Evolutionary conservation across 441 rosid genomes (phyloP).

Genomic region (Isatis lusitanica): DNA sequence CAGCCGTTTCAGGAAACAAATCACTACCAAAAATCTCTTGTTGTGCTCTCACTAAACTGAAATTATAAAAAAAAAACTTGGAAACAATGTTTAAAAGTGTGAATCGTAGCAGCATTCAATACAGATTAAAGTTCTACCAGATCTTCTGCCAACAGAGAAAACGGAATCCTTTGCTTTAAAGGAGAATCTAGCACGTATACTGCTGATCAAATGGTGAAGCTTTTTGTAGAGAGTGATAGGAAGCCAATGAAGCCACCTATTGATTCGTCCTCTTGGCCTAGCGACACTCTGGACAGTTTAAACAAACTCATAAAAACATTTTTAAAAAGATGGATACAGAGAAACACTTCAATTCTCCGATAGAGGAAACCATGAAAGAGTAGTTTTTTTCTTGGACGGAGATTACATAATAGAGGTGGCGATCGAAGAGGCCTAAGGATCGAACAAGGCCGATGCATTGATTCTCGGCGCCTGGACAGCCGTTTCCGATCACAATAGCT

Average conservation of each 20-base stretch:
- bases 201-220: slow-evolving; percentile 30
- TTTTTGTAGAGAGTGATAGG: slow-evolving; percentile 47
- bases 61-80: neutral
- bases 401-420: slow-evolving; percentile 45
- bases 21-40: neutral
- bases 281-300: slow-evolving; percentile 47
- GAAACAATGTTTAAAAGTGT: neutral
- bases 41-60: neutral
- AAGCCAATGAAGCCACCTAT: slow-evolving; percentile 62
- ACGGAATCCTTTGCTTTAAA: slow-evolving; percentile 18
- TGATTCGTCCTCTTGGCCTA: slow-evolving; percentile 57
- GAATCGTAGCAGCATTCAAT: neutral
- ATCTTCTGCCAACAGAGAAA: slow-evolving; percentile 30
- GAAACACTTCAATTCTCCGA: neutral
- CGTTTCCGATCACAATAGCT: slow-evolving; percentile 62
- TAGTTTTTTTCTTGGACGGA: neutral
- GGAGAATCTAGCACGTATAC: slow-evolving; percentile 37
- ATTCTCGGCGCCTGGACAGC: slow-evolving; percentile 72
- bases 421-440: slow-evolving; percentile 57
- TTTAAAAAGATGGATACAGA: neutral
- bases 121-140: slow-evolving; percentile 26
- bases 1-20: slow-evolving; percentile 10
- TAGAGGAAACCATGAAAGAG: neutral
- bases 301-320: neutral
- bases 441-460: slow-evolving; percentile 70